Base-by-base conservation (phyloP, 768 basidiomycete species). In the Termitomyces sp. region DNA sequence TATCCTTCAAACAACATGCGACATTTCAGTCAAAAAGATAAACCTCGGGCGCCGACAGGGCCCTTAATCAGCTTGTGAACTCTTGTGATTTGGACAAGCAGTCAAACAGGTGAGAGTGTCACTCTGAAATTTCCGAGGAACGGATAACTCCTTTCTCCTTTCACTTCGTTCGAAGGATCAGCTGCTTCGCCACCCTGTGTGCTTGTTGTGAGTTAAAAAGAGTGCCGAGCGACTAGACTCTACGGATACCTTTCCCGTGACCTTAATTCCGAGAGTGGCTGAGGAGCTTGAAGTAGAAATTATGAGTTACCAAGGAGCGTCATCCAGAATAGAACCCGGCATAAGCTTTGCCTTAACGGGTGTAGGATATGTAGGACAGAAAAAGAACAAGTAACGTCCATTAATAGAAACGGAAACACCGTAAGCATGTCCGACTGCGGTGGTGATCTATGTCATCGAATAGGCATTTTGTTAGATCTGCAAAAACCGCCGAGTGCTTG, bases 401-500 rank as follows among this genome's bases (percentile, higher is more conserved):
- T n/a, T 12, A 5, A n/a, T 28, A 10, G 8, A 26, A 26, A 16
- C 23, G 36, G 20, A 52, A 52, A 16, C 35, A 53, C 26, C 28
- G 26, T 12, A 38, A 6, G 28, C 16, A 53, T 13, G 26, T 28
- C 10, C 16, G 28, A 26, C 36, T 52, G 51, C 36, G 51, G 36
- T 23, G 28, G 10, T n/a, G 18, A 28, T 30, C 52, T 40, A 28
- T 30, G 38, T 40, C 18, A 28, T 18, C 18, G 28, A 40, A 40
- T 26, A 38, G 13, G 23, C 26, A 23, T 5, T 38, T 38, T 52
- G 50, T 16, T 28, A 26, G 38, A 41, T 28, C 36, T 53, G 4
- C 52, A 53, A 53, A 53, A 53, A 26, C 52, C 52, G 52, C 52
- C 52, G 52, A 41, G 14, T 40, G 12, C 38, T 28, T 53, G 28